Conservation (phyloP, 352 stramenopile genomes). For the Globisporangium sylvaticum region DNA sequence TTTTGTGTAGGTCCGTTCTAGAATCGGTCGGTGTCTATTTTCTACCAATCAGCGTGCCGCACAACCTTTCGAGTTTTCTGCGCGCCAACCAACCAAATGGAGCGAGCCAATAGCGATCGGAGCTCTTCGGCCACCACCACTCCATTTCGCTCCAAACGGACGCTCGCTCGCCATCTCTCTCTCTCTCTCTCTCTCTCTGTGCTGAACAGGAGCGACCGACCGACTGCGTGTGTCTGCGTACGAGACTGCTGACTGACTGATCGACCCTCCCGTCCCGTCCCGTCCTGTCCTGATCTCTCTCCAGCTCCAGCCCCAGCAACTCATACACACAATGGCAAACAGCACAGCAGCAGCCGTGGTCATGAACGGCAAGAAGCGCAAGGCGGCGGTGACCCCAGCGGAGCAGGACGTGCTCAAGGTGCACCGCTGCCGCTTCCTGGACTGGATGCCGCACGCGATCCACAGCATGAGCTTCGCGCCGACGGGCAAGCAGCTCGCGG, state of each 20-base stretch:
- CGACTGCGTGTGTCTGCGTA: neutral
- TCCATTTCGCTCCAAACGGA: constrained; percentile 4
- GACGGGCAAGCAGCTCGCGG: constrained; percentile 51
- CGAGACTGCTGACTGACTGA: neutral
- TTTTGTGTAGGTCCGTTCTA: too few species aligned
- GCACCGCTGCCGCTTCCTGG: constrained; percentile 82
- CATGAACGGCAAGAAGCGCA: constrained; percentile 53
- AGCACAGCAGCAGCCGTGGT: constrained; percentile 1
- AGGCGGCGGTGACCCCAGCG: constrained; percentile 13
- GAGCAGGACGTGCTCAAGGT: constrained; percentile 37
- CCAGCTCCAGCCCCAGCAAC: neutral
- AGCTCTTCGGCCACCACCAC: neutral
- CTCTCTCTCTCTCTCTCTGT: neutral
- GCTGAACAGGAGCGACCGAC: neutral
- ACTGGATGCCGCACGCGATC: constrained; percentile 78
- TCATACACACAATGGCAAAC: neutral
- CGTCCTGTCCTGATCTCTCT: neutral
- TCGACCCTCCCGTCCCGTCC: too few species aligned
- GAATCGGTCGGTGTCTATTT: too few species aligned
- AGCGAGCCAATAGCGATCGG: neutral
- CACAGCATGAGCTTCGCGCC: constrained; percentile 61
- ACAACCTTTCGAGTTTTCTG: constrained; percentile 4
- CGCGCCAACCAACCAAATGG: constrained; percentile 11
- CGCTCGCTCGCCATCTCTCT: neutral
- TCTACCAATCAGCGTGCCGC: too few species aligned